These are phyloP conservation scores for Globisporangium apiculatum DNA, from an alignment of 352 stramenopile species.

Conservation along the genomic window DNA sequence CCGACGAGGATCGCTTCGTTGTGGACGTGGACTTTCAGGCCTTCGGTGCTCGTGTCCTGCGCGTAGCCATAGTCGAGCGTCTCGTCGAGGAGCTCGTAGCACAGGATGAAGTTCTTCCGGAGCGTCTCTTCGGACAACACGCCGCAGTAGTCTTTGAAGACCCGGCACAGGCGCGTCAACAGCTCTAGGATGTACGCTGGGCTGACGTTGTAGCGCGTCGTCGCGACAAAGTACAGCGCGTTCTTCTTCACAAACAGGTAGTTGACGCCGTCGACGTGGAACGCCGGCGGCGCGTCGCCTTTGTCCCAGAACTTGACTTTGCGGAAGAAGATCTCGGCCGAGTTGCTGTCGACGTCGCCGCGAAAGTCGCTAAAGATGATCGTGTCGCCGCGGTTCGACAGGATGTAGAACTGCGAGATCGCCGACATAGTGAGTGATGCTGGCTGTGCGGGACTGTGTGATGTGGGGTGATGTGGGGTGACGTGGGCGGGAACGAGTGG, in stretches of 20 bases:
- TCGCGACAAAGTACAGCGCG: constrained; percentile 97
- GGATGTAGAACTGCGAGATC: constrained; percentile 99
- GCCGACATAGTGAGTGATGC: constrained; percentile 28
- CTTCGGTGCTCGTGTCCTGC: constrained; percentile 96
- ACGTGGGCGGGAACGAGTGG: too few relatives aligned
- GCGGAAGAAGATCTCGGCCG: constrained; percentile 97
- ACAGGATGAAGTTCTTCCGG: constrained; percentile 99
- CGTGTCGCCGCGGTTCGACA: constrained; percentile 96
- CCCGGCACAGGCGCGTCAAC: constrained; percentile 89
- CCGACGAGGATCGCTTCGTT: constrained; percentile 96
- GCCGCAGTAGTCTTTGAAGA: constrained; percentile 99
- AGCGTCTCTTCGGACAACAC: constrained; percentile 98
- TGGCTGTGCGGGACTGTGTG: too few relatives aligned
- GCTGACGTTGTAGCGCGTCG: constrained; percentile 95
- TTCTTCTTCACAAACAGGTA: constrained; percentile 99
- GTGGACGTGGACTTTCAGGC: constrained; percentile 97
- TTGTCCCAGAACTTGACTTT: constrained; percentile 99
- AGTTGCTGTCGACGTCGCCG: constrained; percentile 79
- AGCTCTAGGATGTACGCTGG: constrained; percentile 95
- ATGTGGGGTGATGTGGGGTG: too few relatives aligned
- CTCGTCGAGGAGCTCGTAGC: constrained; percentile 99
- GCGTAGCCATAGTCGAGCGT: constrained; percentile 98
- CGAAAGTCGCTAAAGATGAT: constrained; percentile 98
- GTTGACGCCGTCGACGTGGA: constrained; percentile 96
- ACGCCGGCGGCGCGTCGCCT: constrained; percentile 94